These are phyloP conservation scores for Lepidopterella palustris DNA, from an alignment of 495 filamentous ascomycete species.

Conservation along the genomic window DNA sequence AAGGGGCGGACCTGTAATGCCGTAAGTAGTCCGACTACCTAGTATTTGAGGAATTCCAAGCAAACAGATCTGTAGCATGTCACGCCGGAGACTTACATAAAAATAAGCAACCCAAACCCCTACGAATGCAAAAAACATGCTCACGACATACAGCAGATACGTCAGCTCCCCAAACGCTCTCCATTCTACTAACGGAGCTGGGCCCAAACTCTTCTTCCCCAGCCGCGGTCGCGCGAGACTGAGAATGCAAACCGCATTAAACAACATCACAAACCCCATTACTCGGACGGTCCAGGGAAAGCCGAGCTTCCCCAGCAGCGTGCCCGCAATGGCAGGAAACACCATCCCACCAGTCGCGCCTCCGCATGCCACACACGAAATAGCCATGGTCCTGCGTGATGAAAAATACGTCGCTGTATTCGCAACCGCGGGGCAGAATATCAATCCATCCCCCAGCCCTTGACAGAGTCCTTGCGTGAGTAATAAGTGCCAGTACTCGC, in stretches of 20 bases:
- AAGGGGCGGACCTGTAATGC: slow-evolving; percentile 43
- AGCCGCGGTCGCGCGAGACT: slow-evolving; percentile 56
- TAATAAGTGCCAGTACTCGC: slow-evolving; percentile 66
- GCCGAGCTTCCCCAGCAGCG: slow-evolving; percentile 61
- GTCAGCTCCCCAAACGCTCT: slow-evolving; percentile 58
- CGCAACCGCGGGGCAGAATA: slow-evolving; percentile 62
- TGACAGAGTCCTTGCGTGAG: slow-evolving; percentile 69
- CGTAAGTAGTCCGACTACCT: no score
- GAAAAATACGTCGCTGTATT: slow-evolving; percentile 69
- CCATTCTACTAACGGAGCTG: slow-evolving; percentile 60
- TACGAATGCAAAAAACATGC: slow-evolving; percentile 61
- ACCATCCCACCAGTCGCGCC: slow-evolving; percentile 70
- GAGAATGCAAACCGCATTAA: slow-evolving; percentile 47
- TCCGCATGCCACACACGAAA: slow-evolving; percentile 62
- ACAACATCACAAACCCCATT: slow-evolving; percentile 66
- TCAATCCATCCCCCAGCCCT: slow-evolving; percentile 64
- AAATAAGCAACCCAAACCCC: slow-evolving; percentile 70
- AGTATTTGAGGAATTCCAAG: no score
- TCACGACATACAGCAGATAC: slow-evolving; percentile 61
- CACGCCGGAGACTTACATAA: slow-evolving; percentile 49
- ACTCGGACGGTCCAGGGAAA: slow-evolving; percentile 76
- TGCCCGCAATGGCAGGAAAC: slow-evolving; percentile 68
- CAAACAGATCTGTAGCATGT: no score
- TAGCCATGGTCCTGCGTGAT: slow-evolving; percentile 57
- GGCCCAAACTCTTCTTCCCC: slow-evolving; percentile 35